A percentile compares a stretch with the other conserved stretches of the same genome.
These are phyloP conservation scores for Beta corolliflora DNA, from an alignment of 179 eudicot genomes.

Conservation along the genomic window DNA sequence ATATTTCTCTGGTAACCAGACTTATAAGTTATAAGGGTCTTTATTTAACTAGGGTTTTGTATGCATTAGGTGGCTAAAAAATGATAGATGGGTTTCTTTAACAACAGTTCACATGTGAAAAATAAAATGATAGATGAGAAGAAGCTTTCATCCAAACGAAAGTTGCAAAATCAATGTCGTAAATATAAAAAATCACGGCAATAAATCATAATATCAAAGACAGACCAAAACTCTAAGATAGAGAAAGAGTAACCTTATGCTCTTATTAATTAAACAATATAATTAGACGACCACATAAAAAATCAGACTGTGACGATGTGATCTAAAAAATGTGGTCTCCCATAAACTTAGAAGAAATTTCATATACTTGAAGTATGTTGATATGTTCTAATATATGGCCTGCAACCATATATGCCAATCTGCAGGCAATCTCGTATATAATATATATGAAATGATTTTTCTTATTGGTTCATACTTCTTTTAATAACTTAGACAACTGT, in stretches of 20 bases:
- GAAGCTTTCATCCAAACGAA: background rate
- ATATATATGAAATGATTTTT: background rate
- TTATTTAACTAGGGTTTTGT: too few relatives aligned
- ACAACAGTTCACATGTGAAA: background rate
- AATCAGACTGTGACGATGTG: background rate
- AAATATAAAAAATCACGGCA: background rate
- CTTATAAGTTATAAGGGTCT: too few relatives aligned
- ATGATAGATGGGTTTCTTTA: too few relatives aligned
- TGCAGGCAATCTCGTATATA: background rate
- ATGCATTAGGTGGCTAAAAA: too few relatives aligned
- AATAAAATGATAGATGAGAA: background rate
- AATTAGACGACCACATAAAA: too few relatives aligned
- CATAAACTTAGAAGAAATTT: background rate
- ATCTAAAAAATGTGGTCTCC: background rate
- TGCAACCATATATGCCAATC: background rate
- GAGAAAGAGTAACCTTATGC: background rate
- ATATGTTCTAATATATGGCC: background rate
- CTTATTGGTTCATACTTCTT: background rate
- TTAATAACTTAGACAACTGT: background rate
- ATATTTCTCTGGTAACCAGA: too few relatives aligned
- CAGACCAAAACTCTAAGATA: background rate
- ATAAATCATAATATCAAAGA: background rate
- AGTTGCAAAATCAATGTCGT: slow-evolving; percentile 1
- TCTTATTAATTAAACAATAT: background rate
- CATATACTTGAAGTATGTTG: background rate